Base-by-base conservation (phyloP, 805 yeast genomes). In the Metschnikowia dekortorum region DNA sequence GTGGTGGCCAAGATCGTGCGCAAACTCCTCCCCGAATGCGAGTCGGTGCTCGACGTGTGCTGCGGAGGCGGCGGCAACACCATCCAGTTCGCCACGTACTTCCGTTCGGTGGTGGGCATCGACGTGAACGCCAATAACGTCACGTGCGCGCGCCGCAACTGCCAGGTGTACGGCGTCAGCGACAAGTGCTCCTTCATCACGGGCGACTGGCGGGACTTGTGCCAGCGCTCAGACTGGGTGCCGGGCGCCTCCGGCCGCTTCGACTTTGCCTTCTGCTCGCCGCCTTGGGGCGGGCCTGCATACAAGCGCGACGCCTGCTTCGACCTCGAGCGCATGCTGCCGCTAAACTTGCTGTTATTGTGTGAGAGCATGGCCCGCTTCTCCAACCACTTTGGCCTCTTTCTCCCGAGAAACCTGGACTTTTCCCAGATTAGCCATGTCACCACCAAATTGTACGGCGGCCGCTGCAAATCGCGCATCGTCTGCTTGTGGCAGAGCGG, bases 41-140 rank as follows among this genome's bases (percentile, higher is more conserved):
- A 54, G 4, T 72, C 68, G 3, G 67, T 83, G 0, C 63, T 85
- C 11, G 96, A 89, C 60, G 75, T 87, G 2, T 87, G 88, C 58
- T 83, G 92, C 55, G 96, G 96, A 0, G 96, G 90, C 1, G 96
- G 96, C 1, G 96, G 96, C 0, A 89, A 89, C 61, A 70, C 87
- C 1, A 85, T 88, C 22, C 96, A 88, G 57, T 80, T 90, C 64
- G 87, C 91, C 44, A 60, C 71, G 48, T 54, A 62, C 33, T 86
- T 87, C 65, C 75, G 77, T 1, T 57, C 61, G 28, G 85, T 82
- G 1, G 78, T 81, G 34, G 89, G 86, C 2, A 65, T 87, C 1
- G 96, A 89, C 59, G 70, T 70, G 37, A 82, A 82, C 48, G 68
- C 74, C 33, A 76, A 75, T 28, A 85, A 87, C 61, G 63, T 86